Evolutionary conservation across 1,284 basidiomycete genomes (phyloP).

Genomic region (Rhodotorula sp.): DNA sequence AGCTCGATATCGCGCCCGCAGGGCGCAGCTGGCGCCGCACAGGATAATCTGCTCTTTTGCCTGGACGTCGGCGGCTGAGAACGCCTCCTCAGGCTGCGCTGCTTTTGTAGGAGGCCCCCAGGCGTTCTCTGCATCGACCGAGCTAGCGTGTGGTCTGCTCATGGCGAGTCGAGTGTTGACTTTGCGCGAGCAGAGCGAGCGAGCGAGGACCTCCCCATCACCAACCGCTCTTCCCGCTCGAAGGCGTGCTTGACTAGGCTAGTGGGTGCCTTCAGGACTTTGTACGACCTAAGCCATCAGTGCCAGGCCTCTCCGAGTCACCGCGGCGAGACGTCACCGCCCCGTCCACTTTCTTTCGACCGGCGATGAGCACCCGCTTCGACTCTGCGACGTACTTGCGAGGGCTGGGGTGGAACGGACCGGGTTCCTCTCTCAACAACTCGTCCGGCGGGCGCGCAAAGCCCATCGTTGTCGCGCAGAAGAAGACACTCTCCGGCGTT

Average conservation of each 20-base stretch:
- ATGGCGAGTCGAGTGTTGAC: background rate
- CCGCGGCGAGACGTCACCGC: background rate
- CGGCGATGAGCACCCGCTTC: conserved; percentile 48
- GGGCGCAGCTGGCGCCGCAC: background rate
- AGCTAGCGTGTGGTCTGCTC: conserved; percentile 24
- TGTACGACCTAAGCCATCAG: background rate
- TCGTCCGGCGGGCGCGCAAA: conserved; percentile 51
- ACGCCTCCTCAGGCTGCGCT: background rate
- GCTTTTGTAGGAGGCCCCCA: conserved; percentile 15
- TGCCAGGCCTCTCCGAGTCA: background rate
- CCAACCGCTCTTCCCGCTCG: background rate
- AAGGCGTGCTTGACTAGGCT: too few relatives aligned
- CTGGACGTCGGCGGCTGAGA: conserved; percentile 23
- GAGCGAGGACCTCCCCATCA: background rate
- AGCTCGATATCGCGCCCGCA: background rate
- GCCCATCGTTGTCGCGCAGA: conserved; percentile 75
- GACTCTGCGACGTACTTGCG: conserved; percentile 75
- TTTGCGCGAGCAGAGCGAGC: background rate
- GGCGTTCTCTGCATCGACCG: conserved; percentile 26
- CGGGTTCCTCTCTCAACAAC: conserved; percentile 60
- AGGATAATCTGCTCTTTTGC: conserved; percentile 30
- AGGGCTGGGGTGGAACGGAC: conserved; percentile 81
- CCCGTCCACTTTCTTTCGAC: background rate
- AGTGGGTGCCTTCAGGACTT: background rate
- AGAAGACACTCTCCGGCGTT: conserved; percentile 76